Evolutionary conservation across 345 rosid genomes (phyloP).

Genomic region (Noccaea bulbosa): DNA sequence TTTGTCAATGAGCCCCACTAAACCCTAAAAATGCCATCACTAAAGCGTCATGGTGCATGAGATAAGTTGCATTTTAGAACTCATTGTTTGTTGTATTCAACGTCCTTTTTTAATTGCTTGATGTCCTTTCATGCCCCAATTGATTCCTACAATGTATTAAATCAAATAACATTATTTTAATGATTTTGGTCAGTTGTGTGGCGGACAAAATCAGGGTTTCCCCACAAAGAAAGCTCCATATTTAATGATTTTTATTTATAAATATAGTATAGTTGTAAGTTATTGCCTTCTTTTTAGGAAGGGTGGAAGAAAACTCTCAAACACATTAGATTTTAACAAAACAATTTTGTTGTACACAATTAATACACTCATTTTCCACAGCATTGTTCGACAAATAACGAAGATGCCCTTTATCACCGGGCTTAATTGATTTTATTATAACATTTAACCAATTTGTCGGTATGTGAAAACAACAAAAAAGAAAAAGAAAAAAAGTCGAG

Average conservation of each 20-base stretch:
- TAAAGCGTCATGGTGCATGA: constrained; percentile 45
- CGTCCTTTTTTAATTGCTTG: constrained; percentile 26
- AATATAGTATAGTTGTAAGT: constrained; percentile 27
- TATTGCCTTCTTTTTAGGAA: constrained; percentile 7
- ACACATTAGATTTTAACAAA: background rate
- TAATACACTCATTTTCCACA: constrained; percentile 26
- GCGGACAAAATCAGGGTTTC: constrained; percentile 46
- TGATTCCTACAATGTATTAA: constrained; percentile 44
- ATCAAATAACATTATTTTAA: constrained; percentile 33
- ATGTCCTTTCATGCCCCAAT: constrained; percentile 42
- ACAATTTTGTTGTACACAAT: constrained; percentile 5
- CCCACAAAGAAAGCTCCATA: constrained; percentile 37
- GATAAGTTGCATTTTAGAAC: constrained; percentile 26
- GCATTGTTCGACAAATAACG: background rate
- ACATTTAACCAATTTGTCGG: constrained; percentile 8
- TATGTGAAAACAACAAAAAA: too few relatives aligned
- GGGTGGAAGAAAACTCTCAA: background rate
- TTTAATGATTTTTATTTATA: background rate
- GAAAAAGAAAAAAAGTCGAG: too few relatives aligned
- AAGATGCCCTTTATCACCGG: constrained; percentile 27
- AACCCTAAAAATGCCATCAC: constrained; percentile 43
- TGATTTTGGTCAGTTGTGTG: constrained; percentile 35
- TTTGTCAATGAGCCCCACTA: constrained; percentile 24
- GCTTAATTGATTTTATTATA: background rate
- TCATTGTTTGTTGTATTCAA: constrained; percentile 21